Evolutionary conservation across 2,329 filamentous ascomycete species (phyloP).

Genomic region (Kalaharituber pfeilii): DNA sequence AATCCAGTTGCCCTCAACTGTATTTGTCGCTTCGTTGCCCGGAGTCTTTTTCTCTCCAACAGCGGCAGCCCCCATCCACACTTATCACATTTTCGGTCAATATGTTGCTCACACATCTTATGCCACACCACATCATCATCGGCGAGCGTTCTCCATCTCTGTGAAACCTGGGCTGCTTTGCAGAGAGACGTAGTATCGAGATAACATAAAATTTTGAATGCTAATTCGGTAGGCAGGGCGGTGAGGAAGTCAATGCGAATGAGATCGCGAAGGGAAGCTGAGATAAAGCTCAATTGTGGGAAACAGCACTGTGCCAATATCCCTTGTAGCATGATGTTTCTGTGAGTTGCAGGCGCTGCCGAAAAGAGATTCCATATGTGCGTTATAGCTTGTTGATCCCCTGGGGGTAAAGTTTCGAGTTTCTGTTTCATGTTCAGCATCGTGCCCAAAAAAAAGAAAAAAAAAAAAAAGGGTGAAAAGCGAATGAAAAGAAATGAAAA

Average conservation of each 20-base stretch:
- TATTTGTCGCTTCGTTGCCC: conserved; percentile 73
- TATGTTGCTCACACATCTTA: conserved; percentile 94
- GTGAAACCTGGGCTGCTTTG: conserved; percentile 87
- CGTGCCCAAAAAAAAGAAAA: not conserved
- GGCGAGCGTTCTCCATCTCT: conserved; percentile 72
- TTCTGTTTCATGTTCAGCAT: conserved; percentile 35
- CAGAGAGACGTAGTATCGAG: conserved; percentile 89
- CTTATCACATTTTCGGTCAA: conserved; percentile 81
- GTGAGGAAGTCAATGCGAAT: conserved; percentile 95
- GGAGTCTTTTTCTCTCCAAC: conserved; percentile 70
- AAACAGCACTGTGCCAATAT: conserved; percentile 96
- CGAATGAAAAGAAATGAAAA: conserved; percentile 18
- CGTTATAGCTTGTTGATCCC: conserved; percentile 86
- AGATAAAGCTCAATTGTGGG: conserved; percentile 84
- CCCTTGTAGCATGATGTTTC: conserved; percentile 89
- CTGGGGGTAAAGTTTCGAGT: conserved; percentile 61
- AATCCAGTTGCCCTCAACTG: conserved; percentile 48
- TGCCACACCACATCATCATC: conserved; percentile 98
- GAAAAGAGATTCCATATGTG: conserved; percentile 98
- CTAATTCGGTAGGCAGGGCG: conserved; percentile 73
- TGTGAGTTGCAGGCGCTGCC: conserved; percentile 79
- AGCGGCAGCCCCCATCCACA: conserved; percentile 90
- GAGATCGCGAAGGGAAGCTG: conserved; percentile 75
- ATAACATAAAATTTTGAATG: conserved; percentile 81
- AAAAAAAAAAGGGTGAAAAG: conserved; percentile 2